Base-by-base conservation (phyloP, 176 grass and related monocot species). In the Bolboschoenus planiculmis region DNA sequence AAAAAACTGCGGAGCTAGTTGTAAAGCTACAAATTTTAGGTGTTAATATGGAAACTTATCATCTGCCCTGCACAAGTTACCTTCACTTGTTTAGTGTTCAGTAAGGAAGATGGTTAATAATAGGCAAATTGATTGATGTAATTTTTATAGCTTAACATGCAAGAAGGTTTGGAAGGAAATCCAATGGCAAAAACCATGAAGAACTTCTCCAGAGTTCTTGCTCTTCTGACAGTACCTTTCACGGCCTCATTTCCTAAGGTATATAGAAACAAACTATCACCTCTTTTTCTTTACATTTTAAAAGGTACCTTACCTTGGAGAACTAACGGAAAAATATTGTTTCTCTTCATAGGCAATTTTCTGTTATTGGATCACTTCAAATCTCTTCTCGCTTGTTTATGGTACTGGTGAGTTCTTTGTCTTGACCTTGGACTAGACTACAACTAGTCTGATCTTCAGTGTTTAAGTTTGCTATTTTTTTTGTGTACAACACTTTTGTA, bases 301-400 rank as follows among this genome's bases (percentile, higher is more conserved):
- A 61, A 9, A 43, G 56, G 35, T 14, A 86, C 21, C 15, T 53
- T 56, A 33, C 59, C 29, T 54, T 78, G 64, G 82, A 70, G 70
- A 67, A 66, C 81, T 89, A 21, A 84, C 18, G 2, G 2, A 61
- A n/a, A 72, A 73, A 31, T 70, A 33, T 72, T 13, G 39, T 59
- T 26, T 26, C 11, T 31, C 59, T 9, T 59, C 83, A 34, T 84
- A 99, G 96, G 96, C 78, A 85, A 86, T 99, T 84, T 95, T 99
- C 73, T 95, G 84, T 85, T 95, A 99, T 74, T 99, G 92, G 96
- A 76, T 92, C 55, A 93, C 96, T 24, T 99, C 96, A 87, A 99
- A 93, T 73, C 48, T 99, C 70, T 95, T 93, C 89, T 87, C 89
- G 7, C 84, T 97, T 73, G 6, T 40, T 35, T 93, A 90, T 65